phyloP scores from a whole-genome alignment of 257 asterid genomes.

The Ilex asprella region DNA sequence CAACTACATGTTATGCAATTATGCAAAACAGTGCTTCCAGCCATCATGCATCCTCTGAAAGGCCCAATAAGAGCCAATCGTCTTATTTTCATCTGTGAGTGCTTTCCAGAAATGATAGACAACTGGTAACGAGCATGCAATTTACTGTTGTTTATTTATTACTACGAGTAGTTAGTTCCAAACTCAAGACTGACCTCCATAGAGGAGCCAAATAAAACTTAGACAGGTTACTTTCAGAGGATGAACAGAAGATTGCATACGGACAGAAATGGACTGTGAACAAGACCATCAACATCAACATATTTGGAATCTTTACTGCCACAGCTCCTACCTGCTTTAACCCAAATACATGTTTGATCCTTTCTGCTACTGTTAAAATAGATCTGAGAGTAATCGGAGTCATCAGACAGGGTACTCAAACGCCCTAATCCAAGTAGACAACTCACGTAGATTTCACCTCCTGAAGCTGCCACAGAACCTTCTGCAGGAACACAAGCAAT shows the following conservation, averaged over 20 bases:
- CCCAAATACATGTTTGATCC: slow-evolving; percentile 46
- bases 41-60: slow-evolving; percentile 57
- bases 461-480: slow-evolving; percentile 67
- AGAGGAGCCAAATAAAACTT: slow-evolving; percentile 27
- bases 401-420: slow-evolving; percentile 61
- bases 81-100: slow-evolving; percentile 24
- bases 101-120: slow-evolving; percentile 31
- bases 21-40: slow-evolving; percentile 34
- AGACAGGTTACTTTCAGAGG: slow-evolving; percentile 29
- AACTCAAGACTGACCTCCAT: slow-evolving; percentile 67
- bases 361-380: slow-evolving; percentile 47
- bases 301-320: slow-evolving; percentile 14
- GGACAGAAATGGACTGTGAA: slow-evolving; percentile 46
- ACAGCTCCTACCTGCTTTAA: slow-evolving; percentile 22
- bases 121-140: slow-evolving; percentile 35
- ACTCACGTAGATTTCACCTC: slow-evolving; percentile 77
- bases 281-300: slow-evolving; percentile 23
- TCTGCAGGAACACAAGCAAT: slow-evolving; percentile 69
- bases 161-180: slow-evolving; percentile 42
- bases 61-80: slow-evolving; percentile 38
- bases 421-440: slow-evolving; percentile 74
- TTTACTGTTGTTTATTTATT: slow-evolving; percentile 33
- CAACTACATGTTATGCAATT: slow-evolving; percentile 35
- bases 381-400: slow-evolving; percentile 34
- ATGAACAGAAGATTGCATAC: slow-evolving; percentile 32